Evolutionary conservation across 2,329 filamentous ascomycete genomes (phyloP).

Genomic region (Elsinoe ampelina): DNA sequence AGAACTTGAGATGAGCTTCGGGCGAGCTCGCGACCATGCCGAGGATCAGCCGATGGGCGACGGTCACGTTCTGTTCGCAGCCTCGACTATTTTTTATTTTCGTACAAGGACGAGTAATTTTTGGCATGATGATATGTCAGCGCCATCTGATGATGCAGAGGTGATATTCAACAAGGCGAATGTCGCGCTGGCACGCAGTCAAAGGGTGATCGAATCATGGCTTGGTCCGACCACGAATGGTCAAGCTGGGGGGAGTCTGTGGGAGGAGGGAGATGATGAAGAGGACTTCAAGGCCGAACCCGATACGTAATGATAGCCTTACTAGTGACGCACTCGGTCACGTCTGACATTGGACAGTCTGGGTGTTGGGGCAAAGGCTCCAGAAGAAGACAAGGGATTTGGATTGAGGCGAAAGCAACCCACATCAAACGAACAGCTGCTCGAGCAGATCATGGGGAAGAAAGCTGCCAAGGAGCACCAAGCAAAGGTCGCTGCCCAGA

Average conservation of each 20-base stretch:
- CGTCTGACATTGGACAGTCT: conserved; percentile 22
- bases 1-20: conserved; percentile 12
- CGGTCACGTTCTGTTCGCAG: background rate
- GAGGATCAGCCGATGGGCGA: conserved; percentile 1
- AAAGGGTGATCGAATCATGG: conserved; percentile 48
- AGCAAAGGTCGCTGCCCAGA: conserved; percentile 17
- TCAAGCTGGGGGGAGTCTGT: conserved; percentile 32
- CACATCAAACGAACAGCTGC: conserved; percentile 35
- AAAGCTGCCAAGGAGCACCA: conserved; percentile 29
- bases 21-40: conserved; percentile 7
- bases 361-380: conserved; percentile 30
- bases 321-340: conserved; percentile 6
- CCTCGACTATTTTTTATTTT: background rate
- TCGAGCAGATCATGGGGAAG: conserved; percentile 35
- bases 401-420: conserved; percentile 28
- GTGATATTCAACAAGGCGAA: conserved; percentile 47
- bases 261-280: conserved; percentile 43
- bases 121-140: conserved; percentile 9
- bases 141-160: conserved; percentile 31
- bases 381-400: conserved; percentile 30
- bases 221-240: conserved; percentile 39
- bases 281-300: conserved; percentile 45
- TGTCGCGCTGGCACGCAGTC: conserved; percentile 44
- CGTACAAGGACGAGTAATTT: background rate
- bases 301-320: conserved; percentile 39